Evolutionary conservation across 768 basidiomycete species (phyloP).

Genomic region (Leccinum incarnatum): DNA sequence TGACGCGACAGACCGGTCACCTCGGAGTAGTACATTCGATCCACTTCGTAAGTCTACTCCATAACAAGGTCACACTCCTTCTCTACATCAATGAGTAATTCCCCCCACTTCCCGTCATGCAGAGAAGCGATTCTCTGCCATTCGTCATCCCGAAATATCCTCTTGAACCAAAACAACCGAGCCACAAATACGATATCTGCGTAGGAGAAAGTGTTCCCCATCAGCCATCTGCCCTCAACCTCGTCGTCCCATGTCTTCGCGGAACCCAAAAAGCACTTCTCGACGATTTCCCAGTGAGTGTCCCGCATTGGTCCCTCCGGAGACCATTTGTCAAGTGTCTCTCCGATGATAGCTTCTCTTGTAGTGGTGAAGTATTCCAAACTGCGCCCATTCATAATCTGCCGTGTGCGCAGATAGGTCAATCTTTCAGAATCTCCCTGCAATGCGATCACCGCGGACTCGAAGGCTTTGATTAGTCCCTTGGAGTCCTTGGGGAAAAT

Average conservation of each 20-base stretch:
- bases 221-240: constrained; percentile 27
- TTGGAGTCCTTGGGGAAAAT: constrained; percentile 24
- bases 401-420: constrained; percentile 21
- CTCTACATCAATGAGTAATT: constrained; percentile 22
- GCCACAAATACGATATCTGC: constrained; percentile 30
- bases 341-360: constrained; percentile 32
- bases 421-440: constrained; percentile 4
- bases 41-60: not conserved
- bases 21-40: not conserved
- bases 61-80: constrained; percentile 23
- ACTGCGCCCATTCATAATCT: constrained; percentile 35
- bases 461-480: constrained; percentile 24
- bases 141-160: constrained; percentile 22
- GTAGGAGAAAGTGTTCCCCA: constrained; percentile 31
- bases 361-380: constrained; percentile 37
- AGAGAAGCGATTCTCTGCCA: constrained; percentile 25
- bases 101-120: constrained; percentile 28
- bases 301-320: constrained; percentile 35
- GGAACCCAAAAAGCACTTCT: constrained; percentile 12
- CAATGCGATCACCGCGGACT: constrained; percentile 1
- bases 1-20: no score
- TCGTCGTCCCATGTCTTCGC: constrained; percentile 22
- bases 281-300: constrained; percentile 24
- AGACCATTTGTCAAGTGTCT: constrained; percentile 38
- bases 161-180: constrained; percentile 16